phyloP scores from a whole-genome alignment of 2,329 filamentous ascomycete genomes.

The Curvularia spicifera region DNA sequence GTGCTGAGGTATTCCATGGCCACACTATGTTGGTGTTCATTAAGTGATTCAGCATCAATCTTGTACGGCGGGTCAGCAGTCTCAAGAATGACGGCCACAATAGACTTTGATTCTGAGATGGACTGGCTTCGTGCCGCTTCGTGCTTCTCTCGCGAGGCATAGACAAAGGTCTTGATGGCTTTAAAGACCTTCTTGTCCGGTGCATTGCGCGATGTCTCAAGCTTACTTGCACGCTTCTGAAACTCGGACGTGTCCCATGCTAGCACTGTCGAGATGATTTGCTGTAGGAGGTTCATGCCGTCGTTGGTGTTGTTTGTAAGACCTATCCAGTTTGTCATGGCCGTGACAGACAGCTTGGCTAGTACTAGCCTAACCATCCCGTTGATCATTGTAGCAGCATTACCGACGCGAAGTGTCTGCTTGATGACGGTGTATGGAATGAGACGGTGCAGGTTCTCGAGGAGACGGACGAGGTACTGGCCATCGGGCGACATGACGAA shows the following conservation, averaged over 20 bases:
- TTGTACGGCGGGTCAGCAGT: conserved; percentile 50
- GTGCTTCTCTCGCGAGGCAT: conserved; percentile 62
- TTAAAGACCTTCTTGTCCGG: conserved; percentile 67
- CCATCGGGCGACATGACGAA: conserved; percentile 77
- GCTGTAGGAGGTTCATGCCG: conserved; percentile 80
- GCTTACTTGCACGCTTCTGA: conserved; percentile 66
- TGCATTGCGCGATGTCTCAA: conserved; percentile 67
- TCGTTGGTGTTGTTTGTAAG: conserved; percentile 73
- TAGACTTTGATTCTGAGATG: conserved; percentile 62
- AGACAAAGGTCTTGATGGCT: conserved; percentile 65
- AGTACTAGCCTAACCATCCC: conserved; percentile 75
- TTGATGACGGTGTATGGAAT: conserved; percentile 74
- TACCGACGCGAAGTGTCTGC: conserved; percentile 76
- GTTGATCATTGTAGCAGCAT: conserved; percentile 81
- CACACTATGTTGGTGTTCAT: conserved; percentile 66
- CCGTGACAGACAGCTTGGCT: conserved; percentile 77
- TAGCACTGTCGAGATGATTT: conserved; percentile 75
- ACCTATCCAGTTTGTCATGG: conserved; percentile 80
- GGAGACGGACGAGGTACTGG: conserved; percentile 72
- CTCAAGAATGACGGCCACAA: conserved; percentile 70
- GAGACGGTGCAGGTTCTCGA: conserved; percentile 72
- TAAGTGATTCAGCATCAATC: conserved; percentile 56
- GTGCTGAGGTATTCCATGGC: conserved; percentile 74
- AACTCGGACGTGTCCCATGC: conserved; percentile 76
- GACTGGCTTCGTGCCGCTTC: conserved; percentile 66